Base-by-base conservation (phyloP, 352 stramenopile species). In the Globisporangium nodosum region DNA sequence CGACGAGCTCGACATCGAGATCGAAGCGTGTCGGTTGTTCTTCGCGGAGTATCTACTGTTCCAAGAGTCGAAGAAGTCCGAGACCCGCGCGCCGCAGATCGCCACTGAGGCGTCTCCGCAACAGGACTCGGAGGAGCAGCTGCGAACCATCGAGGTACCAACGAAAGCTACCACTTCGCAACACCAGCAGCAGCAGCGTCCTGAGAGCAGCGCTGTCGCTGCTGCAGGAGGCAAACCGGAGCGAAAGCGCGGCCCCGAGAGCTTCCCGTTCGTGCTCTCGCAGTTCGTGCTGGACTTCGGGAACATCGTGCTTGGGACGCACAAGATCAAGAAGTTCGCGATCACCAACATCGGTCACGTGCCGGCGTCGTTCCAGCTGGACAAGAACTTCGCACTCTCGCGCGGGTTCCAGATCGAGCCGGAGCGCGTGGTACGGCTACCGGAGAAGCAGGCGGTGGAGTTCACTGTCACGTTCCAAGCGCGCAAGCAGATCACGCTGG, bases 261-360 rank as follows among this genome's bases (percentile, higher is more conserved):
- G 56, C 13, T 77, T 86, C 5, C 66, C 75, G 9, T 97, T 97
- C 60, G 73, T 97, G 47, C 56, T 96, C 16, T 96, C 87, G 3
- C 77, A 92, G 55, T 97, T 98, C 61, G 78, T 96, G 1, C 75
- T 96, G 27, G 94, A 98, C 63, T 98, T 98, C 65, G 94, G 93
- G 0, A 94, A 98, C 61, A 88, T 98, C 52, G 88, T 98, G 11
- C 59, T 92, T 4, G 94, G 93, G 5, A 87, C 88, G 8, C 92
- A 94, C 57, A 92, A 92, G 58, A 92, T 97, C 55, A 94, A 93
- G 35, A 90, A 88, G 42, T 98, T 98, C 52, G 81, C 73, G 40
- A 80, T 98, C 27, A 93, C 87, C 9, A 98, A 98, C 67, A 95
- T 95, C 18, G 89, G 86, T 0, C 71, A 81, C 43, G 75, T 90